phyloP scores from a whole-genome alignment of 805 yeast species.

The Helenozyma rhizophorensis region DNA sequence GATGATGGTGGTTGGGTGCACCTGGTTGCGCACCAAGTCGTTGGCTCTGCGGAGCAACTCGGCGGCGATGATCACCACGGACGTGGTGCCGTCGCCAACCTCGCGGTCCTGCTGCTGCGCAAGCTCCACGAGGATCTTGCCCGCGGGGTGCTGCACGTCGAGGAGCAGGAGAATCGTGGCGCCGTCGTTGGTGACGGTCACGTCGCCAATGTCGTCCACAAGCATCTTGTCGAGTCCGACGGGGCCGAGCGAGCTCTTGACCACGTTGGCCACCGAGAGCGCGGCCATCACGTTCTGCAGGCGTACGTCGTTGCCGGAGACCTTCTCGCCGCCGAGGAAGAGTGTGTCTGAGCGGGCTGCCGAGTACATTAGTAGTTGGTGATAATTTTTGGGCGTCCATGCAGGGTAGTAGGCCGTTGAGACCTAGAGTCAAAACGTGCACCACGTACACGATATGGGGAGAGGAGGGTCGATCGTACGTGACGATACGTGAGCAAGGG shows the following conservation, averaged over 20 bases:
- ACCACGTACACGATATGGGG: too few relatives aligned
- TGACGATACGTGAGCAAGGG: too few relatives aligned
- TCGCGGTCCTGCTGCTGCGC: conserved; percentile 99
- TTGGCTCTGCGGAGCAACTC: conserved; percentile 90
- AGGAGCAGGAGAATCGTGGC: conserved; percentile 88
- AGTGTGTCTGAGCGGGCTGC: conserved; percentile 87
- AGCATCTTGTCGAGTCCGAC: conserved; percentile 98
- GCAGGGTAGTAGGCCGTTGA: too few relatives aligned
- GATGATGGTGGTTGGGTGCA: conserved; percentile 97
- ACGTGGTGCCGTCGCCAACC: conserved; percentile 97
- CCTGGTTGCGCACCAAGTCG: conserved; percentile 85
- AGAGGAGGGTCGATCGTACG: too few relatives aligned
- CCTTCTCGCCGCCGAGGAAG: conserved; percentile 92
- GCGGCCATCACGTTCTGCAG: conserved; percentile 96
- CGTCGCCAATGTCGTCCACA: conserved; percentile 98
- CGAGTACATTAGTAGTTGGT: too few relatives aligned
- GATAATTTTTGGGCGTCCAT: too few relatives aligned
- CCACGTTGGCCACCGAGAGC: conserved; percentile 75
- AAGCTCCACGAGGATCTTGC: conserved; percentile 90
- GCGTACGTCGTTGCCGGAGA: conserved; percentile 94
- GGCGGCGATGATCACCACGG: conserved; percentile 93
- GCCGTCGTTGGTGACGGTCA: conserved; percentile 97
- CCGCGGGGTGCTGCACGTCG: conserved; percentile 99
- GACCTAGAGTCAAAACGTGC: too few relatives aligned
- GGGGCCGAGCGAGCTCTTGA: conserved; percentile 93